Percentiles rank a stretch among this genome's conserved stretches.
phyloP scores from a whole-genome alignment of 352 stramenopile genomes.

The Pythium phragmiticola region DNA sequence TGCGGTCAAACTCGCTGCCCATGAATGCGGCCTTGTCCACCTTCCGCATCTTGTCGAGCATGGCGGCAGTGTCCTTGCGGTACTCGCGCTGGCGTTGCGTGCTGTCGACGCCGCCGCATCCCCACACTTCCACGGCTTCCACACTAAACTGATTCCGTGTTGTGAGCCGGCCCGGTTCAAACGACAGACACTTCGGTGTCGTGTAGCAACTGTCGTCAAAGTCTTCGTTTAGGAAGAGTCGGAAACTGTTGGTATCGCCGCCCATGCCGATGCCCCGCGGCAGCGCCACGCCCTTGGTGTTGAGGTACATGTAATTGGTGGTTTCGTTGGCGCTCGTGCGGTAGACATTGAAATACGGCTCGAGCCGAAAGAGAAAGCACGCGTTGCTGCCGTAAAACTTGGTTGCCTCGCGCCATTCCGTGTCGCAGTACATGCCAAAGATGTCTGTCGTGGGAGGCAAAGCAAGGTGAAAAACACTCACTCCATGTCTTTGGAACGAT shows the following conservation, averaged over 20 bases:
- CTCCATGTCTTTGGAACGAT: neutral
- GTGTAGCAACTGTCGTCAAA: conserved; percentile 84
- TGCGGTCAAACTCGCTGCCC: conserved; percentile 81
- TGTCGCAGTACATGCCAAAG: conserved; percentile 88
- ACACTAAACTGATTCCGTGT: conserved; percentile 57
- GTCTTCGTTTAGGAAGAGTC: conserved; percentile 82
- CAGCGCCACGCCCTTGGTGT: conserved; percentile 79
- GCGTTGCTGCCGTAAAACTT: conserved; percentile 78
- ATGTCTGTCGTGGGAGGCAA: conserved; percentile 37
- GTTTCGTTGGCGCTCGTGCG: conserved; percentile 45
- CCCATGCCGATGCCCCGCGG: conserved; percentile 77
- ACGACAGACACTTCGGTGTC: conserved; percentile 66
- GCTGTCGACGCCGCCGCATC: conserved; percentile 66
- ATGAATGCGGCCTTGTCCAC: conserved; percentile 87
- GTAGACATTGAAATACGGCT: conserved; percentile 64
- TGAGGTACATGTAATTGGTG: conserved; percentile 86
- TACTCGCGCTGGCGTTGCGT: conserved; percentile 51
- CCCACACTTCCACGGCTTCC: conserved; percentile 77
- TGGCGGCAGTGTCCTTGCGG: conserved; percentile 73
- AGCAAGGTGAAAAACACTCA: neutral
- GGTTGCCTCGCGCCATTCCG: conserved; percentile 80
- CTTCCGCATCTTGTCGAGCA: conserved; percentile 82
- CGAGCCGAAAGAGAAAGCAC: conserved; percentile 78
- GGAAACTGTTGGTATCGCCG: conserved; percentile 70
- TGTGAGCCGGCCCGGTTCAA: conserved; percentile 66